A percentile compares a stretch with the other conserved stretches of the same genome.
phyloP scores from a whole-genome alignment of 1,284 basidiomycete genomes.

The Naganishia sp. region DNA sequence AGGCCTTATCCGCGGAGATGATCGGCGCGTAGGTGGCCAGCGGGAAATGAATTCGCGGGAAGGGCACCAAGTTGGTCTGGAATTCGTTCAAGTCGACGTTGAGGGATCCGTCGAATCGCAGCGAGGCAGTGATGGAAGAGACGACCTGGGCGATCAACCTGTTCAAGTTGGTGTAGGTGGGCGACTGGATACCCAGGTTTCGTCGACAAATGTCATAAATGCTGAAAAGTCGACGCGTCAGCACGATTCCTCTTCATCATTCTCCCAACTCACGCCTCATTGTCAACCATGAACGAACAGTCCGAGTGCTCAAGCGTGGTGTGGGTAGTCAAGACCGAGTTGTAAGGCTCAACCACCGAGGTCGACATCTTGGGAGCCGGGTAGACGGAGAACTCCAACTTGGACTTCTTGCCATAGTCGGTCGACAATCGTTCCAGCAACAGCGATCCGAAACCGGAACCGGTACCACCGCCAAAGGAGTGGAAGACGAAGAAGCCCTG shows the following conservation, averaged over 20 bases:
- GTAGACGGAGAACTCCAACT: constrained; percentile 98
- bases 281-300: constrained; percentile 99
- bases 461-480: constrained; percentile 98
- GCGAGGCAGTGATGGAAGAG: constrained; percentile 93
- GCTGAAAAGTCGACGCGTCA: constrained; percentile 34
- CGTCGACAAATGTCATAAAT: constrained; percentile 99
- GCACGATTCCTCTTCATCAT: neutral
- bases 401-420: constrained; percentile 99
- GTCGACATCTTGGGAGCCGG: constrained; percentile 91
- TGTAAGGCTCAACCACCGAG: constrained; percentile 99
- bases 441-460: constrained; percentile 97
- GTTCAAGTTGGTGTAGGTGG: constrained; percentile 94
- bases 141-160: constrained; percentile 97
- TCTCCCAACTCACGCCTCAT: constrained; percentile 65
- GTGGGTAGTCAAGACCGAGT: constrained; percentile 97
- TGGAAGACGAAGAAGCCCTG: constrained; percentile 99
- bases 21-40: constrained; percentile 94
- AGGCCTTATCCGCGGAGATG: constrained; percentile 72
- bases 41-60: constrained; percentile 98
- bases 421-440: constrained; percentile 92
- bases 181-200: constrained; percentile 81
- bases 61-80: constrained; percentile 96
- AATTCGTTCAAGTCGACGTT: constrained; percentile 99
- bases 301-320: constrained; percentile 99
- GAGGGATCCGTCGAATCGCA: constrained; percentile 95